Evolutionary conservation across 192 early-diverging fungal species (phyloP), one percentile per base, ranked within the genome.

Genomic region (Mortierella hygrophila): DNA sequence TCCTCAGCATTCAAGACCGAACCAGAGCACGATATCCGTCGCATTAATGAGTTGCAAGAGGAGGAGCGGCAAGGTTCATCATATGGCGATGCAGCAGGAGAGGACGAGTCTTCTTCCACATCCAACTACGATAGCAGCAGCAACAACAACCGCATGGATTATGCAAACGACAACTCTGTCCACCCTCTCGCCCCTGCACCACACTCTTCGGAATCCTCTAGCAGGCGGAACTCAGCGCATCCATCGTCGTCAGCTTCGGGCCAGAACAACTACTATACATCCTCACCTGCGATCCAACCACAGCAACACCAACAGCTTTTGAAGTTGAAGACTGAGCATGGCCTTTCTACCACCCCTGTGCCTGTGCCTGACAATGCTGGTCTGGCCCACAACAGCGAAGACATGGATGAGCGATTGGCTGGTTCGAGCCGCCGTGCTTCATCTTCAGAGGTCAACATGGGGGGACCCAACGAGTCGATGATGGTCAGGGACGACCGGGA

Each of bases 241-340:
- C 60, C 60, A 29, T 65, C 60, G 13, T 23, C 52, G 5, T 65
- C 60, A 29, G 32, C 29, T 4, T 65, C 29, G 7, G 11, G 60
- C 15, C 60, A 65, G 29, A 65, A 15, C 60, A 65, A 65, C 29
- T 65, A 65, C 26, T 65, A 44, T 32, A 52, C 73, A 23, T 81
- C 73, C 42, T 44, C 40, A 6, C 20, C 41, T 46, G 52, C 70
- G 21, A 32, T 72, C 13, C 81, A 82, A 49, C 75, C 81, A 21
- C 81, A 82, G 40, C 81, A 77, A 42, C 81, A 82, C 37, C 81
- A 82, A 54, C 81, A 82, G 20, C 70, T 82, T 0, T 47, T 82
- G 13, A 82, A 82, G 32, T 29, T 82, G 38, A 82, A 82, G 32
- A 77, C 74, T 16, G 81, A 82, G 42, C 81, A 82, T 37, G 81